These are phyloP conservation scores for Leptomonas pyrrhocoris DNA, from an alignment of 208 protist genomes.

Conservation along the genomic window DNA sequence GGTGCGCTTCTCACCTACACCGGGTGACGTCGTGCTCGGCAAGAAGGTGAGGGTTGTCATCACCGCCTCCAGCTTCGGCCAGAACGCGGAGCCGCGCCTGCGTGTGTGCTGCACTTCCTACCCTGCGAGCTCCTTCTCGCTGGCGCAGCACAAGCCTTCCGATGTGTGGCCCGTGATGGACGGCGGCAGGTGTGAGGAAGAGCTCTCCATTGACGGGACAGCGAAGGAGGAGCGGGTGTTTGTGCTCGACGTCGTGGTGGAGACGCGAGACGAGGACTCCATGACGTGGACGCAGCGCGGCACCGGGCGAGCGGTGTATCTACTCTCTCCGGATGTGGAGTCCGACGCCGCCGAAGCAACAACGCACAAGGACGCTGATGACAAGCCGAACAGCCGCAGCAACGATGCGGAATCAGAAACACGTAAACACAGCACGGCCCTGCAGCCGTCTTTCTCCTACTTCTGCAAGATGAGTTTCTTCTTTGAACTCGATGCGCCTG, in stretches of 20 bases:
- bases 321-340: conserved; percentile 8
- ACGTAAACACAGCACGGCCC: neutral
- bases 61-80: conserved; percentile 11
- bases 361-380: neutral
- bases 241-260: conserved; percentile 29
- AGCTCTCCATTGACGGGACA: conserved; percentile 18
- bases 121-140: conserved; percentile 4
- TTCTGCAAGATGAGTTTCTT: conserved; percentile 22
- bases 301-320: conserved; percentile 15
- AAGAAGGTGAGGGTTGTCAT: conserved; percentile 22
- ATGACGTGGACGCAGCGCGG: conserved; percentile 28
- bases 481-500: conserved; percentile 23
- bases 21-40: conserved; percentile 16
- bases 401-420: neutral
- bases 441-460: conserved; percentile 5
- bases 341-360: neutral
- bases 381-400: neutral
- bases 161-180: conserved; percentile 13
- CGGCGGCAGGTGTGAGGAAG: conserved; percentile 9
- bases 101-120: conserved; percentile 22
- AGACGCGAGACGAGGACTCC: conserved; percentile 16
- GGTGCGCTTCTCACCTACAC: conserved; percentile 29
- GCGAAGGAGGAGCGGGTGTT: conserved; percentile 15
- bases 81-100: conserved; percentile 20
- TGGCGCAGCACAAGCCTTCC: conserved; percentile 23